Evolutionary conservation across 129 eudicot species (phyloP), one percentile per base, ranked within the genome.

Genomic region (Pseudognaphalium luteoalbum): DNA sequence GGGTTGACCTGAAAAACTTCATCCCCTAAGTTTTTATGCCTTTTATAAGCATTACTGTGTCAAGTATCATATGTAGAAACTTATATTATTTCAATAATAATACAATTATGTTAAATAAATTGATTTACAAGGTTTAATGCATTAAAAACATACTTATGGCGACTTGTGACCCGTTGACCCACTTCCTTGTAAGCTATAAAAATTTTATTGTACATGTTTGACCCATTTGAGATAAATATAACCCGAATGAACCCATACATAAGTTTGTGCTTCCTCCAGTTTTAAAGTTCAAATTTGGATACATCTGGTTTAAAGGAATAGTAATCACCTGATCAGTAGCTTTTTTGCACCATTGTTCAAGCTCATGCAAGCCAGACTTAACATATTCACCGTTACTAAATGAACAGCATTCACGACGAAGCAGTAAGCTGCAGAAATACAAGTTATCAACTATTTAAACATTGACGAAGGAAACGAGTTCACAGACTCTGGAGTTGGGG

Each of bases 401-500:
- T 9, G 99, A 95, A 87, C 99, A 95, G 85, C 99, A 95, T 81
- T 95, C 99, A 67, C 99, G 99, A 2, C 99, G 94, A 75, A 95
- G 93, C 80, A 95, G 68, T 76, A 95, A 84, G 86, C 99, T 95
- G 90, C 59, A 81, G 77, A 76, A 63, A 29, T 11, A 74, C 44
- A 78, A 37, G 4, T 28, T 80, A 34, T 67, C 47, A 11, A 74
- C 39, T 42, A 74, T 67, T 16, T 58, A 20, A 67, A 41, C 29
- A 75, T 61, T 16, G 28, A 25, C 1, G 28, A 25, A 25, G 28
- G 28, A 25, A 25, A 25, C 1, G 28, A 25, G 28, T 25, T 25
- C 28, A 25, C 28, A 25, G 28, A 25, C 28, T 25, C 28, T 25
- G 28, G 28, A 25, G 28, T 25, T 25, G 28, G 28, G 28, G 28